Percentiles rank a stretch among this genome's conserved stretches.
Conservation (phyloP, 2,329 filamentous ascomycete genomes). For the Talaromyces funiculosus region DNA sequence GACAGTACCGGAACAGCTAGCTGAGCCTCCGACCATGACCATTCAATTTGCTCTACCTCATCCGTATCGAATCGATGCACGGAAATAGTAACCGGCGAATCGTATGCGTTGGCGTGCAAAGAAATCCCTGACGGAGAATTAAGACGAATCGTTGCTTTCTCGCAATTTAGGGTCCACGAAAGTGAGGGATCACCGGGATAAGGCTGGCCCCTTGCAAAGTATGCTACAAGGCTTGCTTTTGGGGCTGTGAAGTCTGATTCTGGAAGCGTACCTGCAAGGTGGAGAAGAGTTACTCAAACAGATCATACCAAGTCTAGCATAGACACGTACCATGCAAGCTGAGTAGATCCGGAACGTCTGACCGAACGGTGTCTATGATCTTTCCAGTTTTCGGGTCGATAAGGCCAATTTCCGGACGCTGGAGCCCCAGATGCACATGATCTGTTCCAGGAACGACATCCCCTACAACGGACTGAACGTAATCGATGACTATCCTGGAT, state of each 20-base stretch:
- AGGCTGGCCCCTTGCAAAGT: slow-evolving; percentile 5
- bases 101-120: background rate
- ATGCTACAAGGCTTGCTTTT: slow-evolving; percentile 2
- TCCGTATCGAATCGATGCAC: slow-evolving; percentile 8
- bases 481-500: background rate
- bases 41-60: slow-evolving; percentile 3
- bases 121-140: slow-evolving; percentile 5
- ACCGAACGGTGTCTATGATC: background rate
- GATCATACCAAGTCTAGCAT: too few species aligned
- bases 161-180: slow-evolving; percentile 6
- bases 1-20: background rate
- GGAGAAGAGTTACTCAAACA: background rate
- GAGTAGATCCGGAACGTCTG: slow-evolving; percentile 6
- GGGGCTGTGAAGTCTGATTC: background rate
- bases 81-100: slow-evolving; percentile 2
- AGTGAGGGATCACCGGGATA: slow-evolving; percentile 4
- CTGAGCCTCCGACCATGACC: slow-evolving; percentile 9
- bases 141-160: slow-evolving; percentile 3
- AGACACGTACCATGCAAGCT: background rate
- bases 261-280: background rate
- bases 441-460: slow-evolving; percentile 3
- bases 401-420: slow-evolving; percentile 5
- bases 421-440: slow-evolving; percentile 1
- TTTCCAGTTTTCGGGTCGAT: background rate
- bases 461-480: slow-evolving; percentile 27